Evolutionary conservation across 116 monocot species (phyloP).

Genomic region (Dioscorea cayenensis): DNA sequence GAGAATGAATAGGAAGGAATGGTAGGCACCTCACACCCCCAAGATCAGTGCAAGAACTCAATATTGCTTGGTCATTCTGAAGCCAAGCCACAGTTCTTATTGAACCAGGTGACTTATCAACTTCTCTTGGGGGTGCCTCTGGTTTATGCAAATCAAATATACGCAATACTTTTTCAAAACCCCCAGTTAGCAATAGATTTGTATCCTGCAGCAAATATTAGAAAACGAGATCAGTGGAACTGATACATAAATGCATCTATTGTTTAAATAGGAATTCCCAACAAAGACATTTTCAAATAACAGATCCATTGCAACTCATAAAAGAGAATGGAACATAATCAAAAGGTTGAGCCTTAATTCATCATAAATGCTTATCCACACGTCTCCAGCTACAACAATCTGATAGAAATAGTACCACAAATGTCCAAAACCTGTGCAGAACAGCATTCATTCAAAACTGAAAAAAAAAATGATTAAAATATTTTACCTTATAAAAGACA

Average conservation of each 20-base stretch:
- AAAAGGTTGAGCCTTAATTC: too few relatives aligned
- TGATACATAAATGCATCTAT: background rate
- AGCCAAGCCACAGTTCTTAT: constrained; percentile 83
- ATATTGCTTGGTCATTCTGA: constrained; percentile 83
- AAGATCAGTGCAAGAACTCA: constrained; percentile 80
- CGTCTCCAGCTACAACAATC: too few relatives aligned
- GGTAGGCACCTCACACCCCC: constrained; percentile 66
- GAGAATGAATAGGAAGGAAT: background rate
- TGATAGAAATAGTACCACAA: too few relatives aligned
- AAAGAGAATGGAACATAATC: too few relatives aligned
- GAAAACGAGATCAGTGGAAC: background rate
- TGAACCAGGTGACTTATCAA: constrained; percentile 81
- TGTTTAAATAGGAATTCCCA: too few relatives aligned
- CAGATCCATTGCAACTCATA: too few relatives aligned
- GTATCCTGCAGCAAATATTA: constrained; percentile 51
- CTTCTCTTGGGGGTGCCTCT: constrained; percentile 81
- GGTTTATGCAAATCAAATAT: constrained; percentile 86
- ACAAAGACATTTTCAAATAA: too few relatives aligned
- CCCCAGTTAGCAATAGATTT: constrained; percentile 74
- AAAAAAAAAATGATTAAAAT: too few relatives aligned
- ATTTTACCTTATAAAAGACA: too few relatives aligned
- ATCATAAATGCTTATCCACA: too few relatives aligned
- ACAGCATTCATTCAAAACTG: too few relatives aligned
- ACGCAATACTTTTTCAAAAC: constrained; percentile 78
- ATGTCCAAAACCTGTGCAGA: too few relatives aligned